Base-by-base conservation (phyloP, 2,329 filamentous ascomycete genomes). In the Hypomyces perniciosus region DNA sequence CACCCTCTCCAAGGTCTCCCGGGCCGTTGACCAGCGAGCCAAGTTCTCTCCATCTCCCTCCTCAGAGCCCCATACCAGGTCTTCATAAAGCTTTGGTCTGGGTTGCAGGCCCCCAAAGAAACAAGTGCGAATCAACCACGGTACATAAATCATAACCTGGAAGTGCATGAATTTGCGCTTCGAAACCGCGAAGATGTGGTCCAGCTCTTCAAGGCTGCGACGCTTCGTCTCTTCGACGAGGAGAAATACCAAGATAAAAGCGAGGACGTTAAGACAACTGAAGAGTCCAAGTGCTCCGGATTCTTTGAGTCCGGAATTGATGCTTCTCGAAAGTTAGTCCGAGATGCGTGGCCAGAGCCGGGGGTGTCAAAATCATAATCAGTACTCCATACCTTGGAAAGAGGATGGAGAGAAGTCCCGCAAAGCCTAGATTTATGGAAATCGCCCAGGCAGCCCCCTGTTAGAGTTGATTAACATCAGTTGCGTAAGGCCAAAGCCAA, bases 401-500 rank as follows among this genome's bases (percentile, higher is more conserved):
- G 12, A 70, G 66, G 8, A 77, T 64, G 9, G 72, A 70, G 1
- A 78, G 57, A 0, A 77, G 59, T 1, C 73, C 73, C 0, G 72
- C 73, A 50, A 77, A 75, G 30, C 72, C 63, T 3, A 77, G 65
- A 54, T 78, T 77, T 27, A 72, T 69, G 3, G 69, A 67, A 20
- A 78, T 74, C 3, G 74, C 73, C 29, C 74, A 72, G 0, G 75
- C 71, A 28, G 72, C 70, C 1, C 75, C 75, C 65, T 66, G 59
- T 1, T 20, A 7, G 9, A 6, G 5, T n/a, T 33, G 56, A 64
- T 61, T 20, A 7, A 35, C 2, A n/a, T 40, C 42, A 34, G 28
- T 6, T 28, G n/a, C 8, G 44, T 12, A 8, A 9, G 6, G 6
- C 20, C 20, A 20, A 20, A 3, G 20, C 20, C 6, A 9, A 12